Conservation (phyloP, 2,329 filamentous ascomycete species). For the Cladosporium sp. region DNA sequence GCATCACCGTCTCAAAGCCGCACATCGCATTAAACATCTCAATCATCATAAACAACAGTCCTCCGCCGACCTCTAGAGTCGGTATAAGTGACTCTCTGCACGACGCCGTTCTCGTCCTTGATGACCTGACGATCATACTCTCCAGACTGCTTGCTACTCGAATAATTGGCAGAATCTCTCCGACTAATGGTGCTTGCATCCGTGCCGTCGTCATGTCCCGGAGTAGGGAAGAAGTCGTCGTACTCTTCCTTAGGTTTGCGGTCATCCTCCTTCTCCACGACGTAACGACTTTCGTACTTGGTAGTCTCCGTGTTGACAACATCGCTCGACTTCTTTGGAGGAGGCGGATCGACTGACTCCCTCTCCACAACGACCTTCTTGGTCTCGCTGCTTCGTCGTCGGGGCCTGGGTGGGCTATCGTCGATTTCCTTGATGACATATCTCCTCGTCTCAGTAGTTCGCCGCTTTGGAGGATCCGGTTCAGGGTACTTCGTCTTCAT, state of each 20-base stretch:
- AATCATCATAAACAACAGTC: constrained; percentile 8
- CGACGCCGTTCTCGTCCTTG: constrained; percentile 1
- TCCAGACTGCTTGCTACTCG: background rate
- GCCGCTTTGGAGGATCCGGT: background rate
- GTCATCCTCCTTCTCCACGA: background rate
- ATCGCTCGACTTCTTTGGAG: background rate
- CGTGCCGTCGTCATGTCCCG: background rate
- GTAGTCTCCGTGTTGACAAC: background rate
- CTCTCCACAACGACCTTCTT: background rate
- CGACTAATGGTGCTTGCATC: background rate
- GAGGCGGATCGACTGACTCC: background rate
- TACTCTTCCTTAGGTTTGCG: background rate
- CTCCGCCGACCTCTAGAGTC: constrained; percentile 5
- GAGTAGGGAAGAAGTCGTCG: background rate
- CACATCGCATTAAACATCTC: background rate
- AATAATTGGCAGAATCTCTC: background rate
- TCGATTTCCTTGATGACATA: background rate
- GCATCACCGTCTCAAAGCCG: background rate
- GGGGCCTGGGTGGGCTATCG: background rate
- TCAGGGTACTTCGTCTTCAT: constrained; percentile 8
- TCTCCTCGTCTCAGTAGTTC: background rate
- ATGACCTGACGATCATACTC: background rate
- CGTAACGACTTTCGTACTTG: background rate
- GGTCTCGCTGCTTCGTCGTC: background rate
- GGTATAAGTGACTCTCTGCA: background rate